Base-by-base conservation (phyloP, 352 stramenopile genomes). In the Elongisporangium senticosum region DNA sequence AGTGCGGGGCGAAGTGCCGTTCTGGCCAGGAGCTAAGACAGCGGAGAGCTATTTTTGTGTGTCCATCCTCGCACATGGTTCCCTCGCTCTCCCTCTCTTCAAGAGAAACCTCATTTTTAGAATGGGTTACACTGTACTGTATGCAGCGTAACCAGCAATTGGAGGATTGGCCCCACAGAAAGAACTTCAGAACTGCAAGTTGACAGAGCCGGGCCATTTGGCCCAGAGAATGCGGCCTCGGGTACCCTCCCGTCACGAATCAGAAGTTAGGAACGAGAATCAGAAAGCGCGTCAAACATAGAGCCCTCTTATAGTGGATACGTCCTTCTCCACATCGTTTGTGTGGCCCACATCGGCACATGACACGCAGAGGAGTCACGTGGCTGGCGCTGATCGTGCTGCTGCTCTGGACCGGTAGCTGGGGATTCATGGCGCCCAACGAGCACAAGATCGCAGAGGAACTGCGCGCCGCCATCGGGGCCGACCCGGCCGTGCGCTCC, bases 391-490 rank as follows among this genome's bases (percentile, higher is more conserved):
- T 43, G 33, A 43, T 43, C 8, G 33, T 43, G 33, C 33, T 43
- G 33, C 33, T 43, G 33, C 33, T 43, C 33, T 43, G 33, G 33
- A 17, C 11, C 33, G 13, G 33, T 10, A 17, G 33, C 33, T 43
- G 33, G 33, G 33, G 33, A 17, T 14, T 43, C 33, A 43, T 43
- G 33, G 33, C 33, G 33, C 13, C 33, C 11, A 17, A 63, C 23
- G 61, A 82, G 53, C 22, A 43, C 26, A 89, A 89, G 58, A 64
- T 86, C 43, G 69, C 53, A 4, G 24, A 53, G 0, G 51, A 64
- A 10, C 57, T 89, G 56, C 65, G 73, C 23, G 39, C 19, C 8
- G 59, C 65, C 17, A 69, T 89, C 40, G 56, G 72, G 33, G 22
- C 49, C 2, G 65, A 76, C 23, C 14, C 53, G 17, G 39, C 54